Base-by-base conservation (phyloP, 1,284 basidiomycete species). In the Pterulicium gracile region DNA sequence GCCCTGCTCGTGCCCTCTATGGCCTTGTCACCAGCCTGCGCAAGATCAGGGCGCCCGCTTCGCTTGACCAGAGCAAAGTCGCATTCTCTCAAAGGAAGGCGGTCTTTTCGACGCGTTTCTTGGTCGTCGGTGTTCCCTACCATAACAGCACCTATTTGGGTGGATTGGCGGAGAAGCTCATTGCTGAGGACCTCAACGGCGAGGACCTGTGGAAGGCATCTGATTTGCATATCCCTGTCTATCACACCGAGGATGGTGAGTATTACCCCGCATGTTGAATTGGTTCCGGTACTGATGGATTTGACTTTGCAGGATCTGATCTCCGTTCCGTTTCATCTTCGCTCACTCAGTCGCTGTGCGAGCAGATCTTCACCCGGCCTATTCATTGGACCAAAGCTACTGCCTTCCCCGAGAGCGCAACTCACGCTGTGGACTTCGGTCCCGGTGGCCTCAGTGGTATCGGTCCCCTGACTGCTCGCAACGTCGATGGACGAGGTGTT, bases 351-450 rank as follows among this genome's bases (percentile, higher is more conserved):
- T 87, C 87, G 1, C 74, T 97, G 21, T 91, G 84, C 63, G 88
- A 92, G 55, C 94, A 96, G 63, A 94, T 98, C 59, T 95, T 96
- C 64, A 88, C 83, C 3, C 76, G 76, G 44, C 89, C 88, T 17
- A 94, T 98, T 56, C 84, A 95, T 67, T 98, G 96, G 96, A 70
- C 75, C 43, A 81, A 84, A 60, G 93, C 93, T 3, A 93, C 88
- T 24, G 72, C 82, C 56, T 96, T 94, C 77, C 88, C 91, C 1
- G 73, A 83, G 48, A 76, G 82, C 5, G 91, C 93, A 0, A 98
- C 95, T 3, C 95, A 98, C 63, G 86, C 90, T 3, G 69, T 98
- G 55, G 96, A 97, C 66, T 98, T 98, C 60, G 96, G 95, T 49
- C 91, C 95, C 1, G 95, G 95, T 52, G 94, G 94, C 23, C 62